Percentiles rank a stretch among this genome's conserved stretches.
phyloP scores from a whole-genome alignment of 2,329 filamentous ascomycete genomes.

The Thelonectria olida region DNA sequence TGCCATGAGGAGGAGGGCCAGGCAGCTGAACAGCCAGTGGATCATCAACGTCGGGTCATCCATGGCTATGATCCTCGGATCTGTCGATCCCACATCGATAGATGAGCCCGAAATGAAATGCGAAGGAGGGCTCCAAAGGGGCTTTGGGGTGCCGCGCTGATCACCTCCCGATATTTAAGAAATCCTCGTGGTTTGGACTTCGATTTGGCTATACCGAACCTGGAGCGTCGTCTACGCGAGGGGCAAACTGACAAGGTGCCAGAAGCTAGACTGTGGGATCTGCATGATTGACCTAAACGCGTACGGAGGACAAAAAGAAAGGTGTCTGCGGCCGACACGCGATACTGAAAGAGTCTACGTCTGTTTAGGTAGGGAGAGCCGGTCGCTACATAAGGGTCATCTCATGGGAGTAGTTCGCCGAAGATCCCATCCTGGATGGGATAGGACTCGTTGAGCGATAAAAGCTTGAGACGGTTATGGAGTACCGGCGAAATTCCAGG shows the following conservation, averaged over 20 bases:
- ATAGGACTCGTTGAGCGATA: neutral
- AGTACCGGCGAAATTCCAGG: neutral
- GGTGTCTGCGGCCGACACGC: neutral
- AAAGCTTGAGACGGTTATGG: neutral
- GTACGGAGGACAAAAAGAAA: neutral
- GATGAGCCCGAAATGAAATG: neutral
- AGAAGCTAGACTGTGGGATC: neutral
- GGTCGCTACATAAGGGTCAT: neutral
- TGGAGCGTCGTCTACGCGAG: neutral
- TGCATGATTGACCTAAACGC: neutral
- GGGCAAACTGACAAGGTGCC: neutral
- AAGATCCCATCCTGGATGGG: neutral
- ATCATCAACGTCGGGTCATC: conserved; percentile 28
- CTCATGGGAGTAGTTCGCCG: neutral
- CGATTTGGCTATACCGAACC: neutral
- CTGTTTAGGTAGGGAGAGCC: neutral
- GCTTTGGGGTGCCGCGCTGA: neutral
- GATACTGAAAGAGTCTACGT: neutral
- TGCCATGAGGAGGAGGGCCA: conserved; percentile 11
- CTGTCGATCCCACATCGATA: neutral
- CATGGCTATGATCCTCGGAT: conserved; percentile 10
- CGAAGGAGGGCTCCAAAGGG: neutral
- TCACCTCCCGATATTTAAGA: conserved; percentile 3
- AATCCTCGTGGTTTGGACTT: neutral
- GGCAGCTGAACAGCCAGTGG: conserved; percentile 24